Base-by-base conservation (phyloP, 192 early-diverging fungal genomes). In the Mortierella antarctica region DNA sequence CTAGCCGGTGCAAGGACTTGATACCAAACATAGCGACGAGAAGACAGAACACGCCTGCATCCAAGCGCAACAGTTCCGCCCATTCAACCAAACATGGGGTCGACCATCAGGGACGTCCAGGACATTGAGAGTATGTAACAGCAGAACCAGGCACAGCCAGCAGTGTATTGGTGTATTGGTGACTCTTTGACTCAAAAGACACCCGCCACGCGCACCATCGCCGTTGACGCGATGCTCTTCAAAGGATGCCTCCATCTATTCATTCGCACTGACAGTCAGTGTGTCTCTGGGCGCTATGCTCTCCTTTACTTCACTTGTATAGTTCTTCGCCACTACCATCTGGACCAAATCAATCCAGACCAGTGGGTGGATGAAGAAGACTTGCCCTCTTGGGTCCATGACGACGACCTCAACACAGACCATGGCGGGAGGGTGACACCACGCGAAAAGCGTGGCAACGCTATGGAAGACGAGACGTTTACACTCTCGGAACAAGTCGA, bases 321-420 rank as follows among this genome's bases (percentile, higher is more conserved):
- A 86, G 85, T 89, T 62, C 72, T 89, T 42, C 75, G 86, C 50
- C 83, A 86, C 53, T 89, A 88, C 55, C 73, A 86, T 67, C 68
- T 89, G 21, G 88, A 89, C 62, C 73, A 81, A 8, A 57, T 83
- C 21, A 77, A 87, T 40, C 83, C 87, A 10, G 84, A 86, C 48
- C 56, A 57, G 14, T 89, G 88, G 88, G 74, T 83, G n/a, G 88
- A 88, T 31, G 75, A 82, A 17, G 57, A 78, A 46, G 83, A 82
- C 23, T 68, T 80, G 48, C 77, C 77, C 1, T 80, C 77, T 5
- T 80, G 77, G 77, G 77, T 80, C 41, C 76, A 72, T 42, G 82
- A 82, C 39, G 74, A 73, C 12, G 65, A 79, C 44, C 48, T 83
- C 15, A 52, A 64, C 57, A 62, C 74, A 31, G 67, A 82, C 82